These are phyloP conservation scores for Paecilomyces formosus DNA, from an alignment of 2,329 filamentous ascomycete species.

Conservation along the genomic window DNA sequence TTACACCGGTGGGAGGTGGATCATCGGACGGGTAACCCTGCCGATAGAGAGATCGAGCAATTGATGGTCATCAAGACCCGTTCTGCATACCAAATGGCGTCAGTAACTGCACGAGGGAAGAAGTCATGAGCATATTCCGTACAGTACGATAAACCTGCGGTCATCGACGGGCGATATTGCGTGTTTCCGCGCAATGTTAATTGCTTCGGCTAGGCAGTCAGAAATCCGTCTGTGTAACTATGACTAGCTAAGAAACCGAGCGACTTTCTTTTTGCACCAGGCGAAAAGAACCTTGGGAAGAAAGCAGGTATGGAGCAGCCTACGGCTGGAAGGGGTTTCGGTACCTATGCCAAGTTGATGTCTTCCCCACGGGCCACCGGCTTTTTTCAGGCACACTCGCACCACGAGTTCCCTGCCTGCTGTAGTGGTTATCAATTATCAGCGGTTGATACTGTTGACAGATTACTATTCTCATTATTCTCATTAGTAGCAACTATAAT, in stretches of 20 bases:
- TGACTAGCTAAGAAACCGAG: no score
- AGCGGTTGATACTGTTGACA: neutral
- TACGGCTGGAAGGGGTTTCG: neutral
- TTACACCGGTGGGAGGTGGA: neutral
- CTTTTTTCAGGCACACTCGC: neutral
- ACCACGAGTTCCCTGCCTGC: neutral
- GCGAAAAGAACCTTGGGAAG: constrained; percentile 3
- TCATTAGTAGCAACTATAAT: neutral
- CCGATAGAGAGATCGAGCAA: neutral
- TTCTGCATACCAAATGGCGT: neutral
- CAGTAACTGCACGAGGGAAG: neutral
- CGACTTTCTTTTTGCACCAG: constrained; percentile 27
- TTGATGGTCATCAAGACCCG: neutral
- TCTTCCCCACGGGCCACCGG: neutral
- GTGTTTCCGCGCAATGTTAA: no score
- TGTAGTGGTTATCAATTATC: neutral
- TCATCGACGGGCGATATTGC: no score
- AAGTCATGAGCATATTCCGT: neutral
- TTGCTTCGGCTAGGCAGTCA: no score
- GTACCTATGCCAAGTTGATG: neutral
- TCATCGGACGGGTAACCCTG: neutral
- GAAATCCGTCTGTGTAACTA: no score
- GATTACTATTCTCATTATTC: neutral
- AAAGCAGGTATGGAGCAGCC: neutral
- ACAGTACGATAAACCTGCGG: no score